Conservation (phyloP, 129 eudicot genomes). For the Flaveria bidentis region DNA sequence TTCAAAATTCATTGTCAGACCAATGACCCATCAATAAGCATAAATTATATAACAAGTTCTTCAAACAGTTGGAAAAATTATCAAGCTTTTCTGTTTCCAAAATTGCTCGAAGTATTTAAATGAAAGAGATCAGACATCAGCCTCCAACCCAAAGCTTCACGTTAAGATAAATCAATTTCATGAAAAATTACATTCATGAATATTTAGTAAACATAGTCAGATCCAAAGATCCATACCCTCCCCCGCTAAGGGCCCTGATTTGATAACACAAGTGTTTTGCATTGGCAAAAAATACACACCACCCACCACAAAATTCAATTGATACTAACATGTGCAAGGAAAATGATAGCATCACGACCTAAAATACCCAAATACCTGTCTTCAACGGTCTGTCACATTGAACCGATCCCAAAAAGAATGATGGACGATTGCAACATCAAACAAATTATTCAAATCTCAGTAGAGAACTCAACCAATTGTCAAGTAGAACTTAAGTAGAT, state of each 20-base stretch:
- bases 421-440: background rate
- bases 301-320: slow-evolving; percentile 1
- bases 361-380: background rate
- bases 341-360: background rate
- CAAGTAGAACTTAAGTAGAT: background rate
- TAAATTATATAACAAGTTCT: background rate
- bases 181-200: background rate
- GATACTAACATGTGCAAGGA: background rate
- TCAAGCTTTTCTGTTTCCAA: background rate
- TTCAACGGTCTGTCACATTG: background rate
- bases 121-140: background rate
- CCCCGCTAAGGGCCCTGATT: background rate
- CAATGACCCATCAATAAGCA: background rate
- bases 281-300: background rate
- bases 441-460: slow-evolving; percentile 6
- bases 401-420: slow-evolving; percentile 1
- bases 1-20: background rate
- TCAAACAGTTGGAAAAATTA: background rate
- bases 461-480: background rate
- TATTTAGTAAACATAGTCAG: background rate
- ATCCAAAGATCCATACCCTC: background rate
- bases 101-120: background rate
- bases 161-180: background rate
- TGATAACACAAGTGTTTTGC: background rate
- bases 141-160: slow-evolving; percentile 10